Percentiles rank a stretch among this genome's conserved stretches.
Evolutionary conservation across 2,329 filamentous ascomycete species (phyloP).

Genomic region (Diaporthe eres): DNA sequence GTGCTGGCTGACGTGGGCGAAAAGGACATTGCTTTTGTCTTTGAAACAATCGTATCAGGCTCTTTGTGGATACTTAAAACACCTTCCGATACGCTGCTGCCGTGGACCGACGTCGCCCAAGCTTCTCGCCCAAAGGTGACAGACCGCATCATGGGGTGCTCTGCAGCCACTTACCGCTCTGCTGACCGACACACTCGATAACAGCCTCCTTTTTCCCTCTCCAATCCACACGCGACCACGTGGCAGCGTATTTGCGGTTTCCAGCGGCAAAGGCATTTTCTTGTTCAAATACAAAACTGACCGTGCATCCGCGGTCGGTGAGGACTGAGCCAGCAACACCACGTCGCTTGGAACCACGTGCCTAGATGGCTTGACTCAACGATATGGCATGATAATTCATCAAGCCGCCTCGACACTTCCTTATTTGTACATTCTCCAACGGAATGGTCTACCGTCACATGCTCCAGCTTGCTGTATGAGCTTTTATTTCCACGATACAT

Average conservation of each 20-base stretch:
- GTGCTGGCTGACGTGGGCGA: conserved; percentile 18
- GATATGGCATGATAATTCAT: conserved; percentile 13
- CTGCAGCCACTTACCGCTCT: conserved; percentile 29
- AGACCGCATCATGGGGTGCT: conserved; percentile 15
- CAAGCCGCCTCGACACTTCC: background rate
- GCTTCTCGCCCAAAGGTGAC: background rate
- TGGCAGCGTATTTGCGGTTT: conserved; percentile 11
- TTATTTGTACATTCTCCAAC: background rate
- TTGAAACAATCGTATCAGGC: conserved; percentile 26
- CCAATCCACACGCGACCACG: conserved; percentile 27
- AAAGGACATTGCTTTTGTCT: conserved; percentile 13
- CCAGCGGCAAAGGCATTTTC: background rate
- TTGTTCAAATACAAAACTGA: background rate
- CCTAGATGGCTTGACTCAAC: conserved; percentile 16
- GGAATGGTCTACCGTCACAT: background rate
- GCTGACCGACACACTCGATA: conserved; percentile 4
- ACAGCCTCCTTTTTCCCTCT: background rate
- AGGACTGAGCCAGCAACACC: background rate
- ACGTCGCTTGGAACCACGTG: background rate
- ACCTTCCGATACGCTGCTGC: conserved; percentile 26
- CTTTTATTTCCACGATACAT: background rate
- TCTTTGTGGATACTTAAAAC: conserved; percentile 28
- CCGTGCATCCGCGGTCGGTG: background rate
- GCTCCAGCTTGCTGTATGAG: conserved; percentile 28
- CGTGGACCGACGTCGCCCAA: background rate